phyloP scores from a whole-genome alignment of 352 stramenopile genomes.

The Globisporangium cederbergense region DNA sequence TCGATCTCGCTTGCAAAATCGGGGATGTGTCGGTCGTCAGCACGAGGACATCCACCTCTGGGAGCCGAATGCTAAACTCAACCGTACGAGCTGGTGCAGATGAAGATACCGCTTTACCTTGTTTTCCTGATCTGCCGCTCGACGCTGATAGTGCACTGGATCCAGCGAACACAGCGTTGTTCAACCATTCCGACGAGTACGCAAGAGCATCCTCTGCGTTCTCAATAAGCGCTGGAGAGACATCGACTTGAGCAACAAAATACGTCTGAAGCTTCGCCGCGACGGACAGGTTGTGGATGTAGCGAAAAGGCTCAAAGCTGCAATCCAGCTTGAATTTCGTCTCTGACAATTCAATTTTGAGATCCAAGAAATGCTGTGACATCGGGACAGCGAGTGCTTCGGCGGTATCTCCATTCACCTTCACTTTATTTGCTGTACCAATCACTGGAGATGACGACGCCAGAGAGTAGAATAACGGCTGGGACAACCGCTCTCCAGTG shows the following conservation, averaged over 20 bases:
- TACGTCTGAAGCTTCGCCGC: conserved; percentile 63
- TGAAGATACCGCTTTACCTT: background rate
- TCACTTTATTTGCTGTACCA: conserved; percentile 6
- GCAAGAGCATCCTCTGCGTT: conserved; percentile 52
- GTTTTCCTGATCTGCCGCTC: background rate
- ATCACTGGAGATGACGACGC: conserved; percentile 9
- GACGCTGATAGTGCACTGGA: conserved; percentile 1
- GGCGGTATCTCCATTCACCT: background rate
- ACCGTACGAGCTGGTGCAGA: conserved; percentile 22
- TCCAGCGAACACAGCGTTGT: conserved; percentile 43
- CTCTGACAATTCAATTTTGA: conserved; percentile 59
- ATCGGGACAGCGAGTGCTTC: conserved; percentile 4
- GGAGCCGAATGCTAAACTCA: conserved; percentile 52
- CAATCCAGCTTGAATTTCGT: conserved; percentile 54
- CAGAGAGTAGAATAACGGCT: conserved; percentile 42
- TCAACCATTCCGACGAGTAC: conserved; percentile 48
- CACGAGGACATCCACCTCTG: conserved; percentile 61
- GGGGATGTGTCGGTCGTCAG: conserved; percentile 60
- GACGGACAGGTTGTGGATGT: conserved; percentile 69
- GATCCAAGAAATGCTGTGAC: conserved; percentile 36
- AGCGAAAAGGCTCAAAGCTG: conserved; percentile 56
- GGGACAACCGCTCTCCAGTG: conserved; percentile 17
- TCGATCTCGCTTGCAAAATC: conserved; percentile 55
- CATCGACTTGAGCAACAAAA: conserved; percentile 51
- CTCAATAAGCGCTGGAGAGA: conserved; percentile 40